Evolutionary conservation across 192 early-diverging fungal species (phyloP), one percentile per base, ranked within the genome.

Genomic region (Entomortierella lignicola): DNA sequence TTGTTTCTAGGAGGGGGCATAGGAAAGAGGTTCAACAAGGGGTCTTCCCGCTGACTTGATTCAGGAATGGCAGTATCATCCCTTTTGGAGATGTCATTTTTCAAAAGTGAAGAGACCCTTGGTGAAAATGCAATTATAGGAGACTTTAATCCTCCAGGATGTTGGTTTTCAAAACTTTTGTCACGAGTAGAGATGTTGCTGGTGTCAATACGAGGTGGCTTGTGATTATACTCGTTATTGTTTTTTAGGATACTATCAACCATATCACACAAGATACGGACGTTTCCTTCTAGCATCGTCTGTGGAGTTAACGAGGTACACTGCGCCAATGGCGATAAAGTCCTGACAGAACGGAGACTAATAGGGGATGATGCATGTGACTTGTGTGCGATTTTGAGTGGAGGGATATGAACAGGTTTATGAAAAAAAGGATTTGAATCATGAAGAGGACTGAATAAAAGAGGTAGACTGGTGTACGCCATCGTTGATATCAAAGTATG

Each of bases 181-280:
- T 13, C 48, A 30, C 12, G 29, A 23, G 1, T 1, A 42, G 18
- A 25, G 0, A 17, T 0, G n/a, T n/a, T n/a, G 7, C 54, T 21
- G n/a, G 52, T 43, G 30, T 32, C 29, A 39, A 71, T 55, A 11
- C 44, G 26, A 21, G 48, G 50, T 5, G 25, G 59, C 8, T 52
- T 60, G 27, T 54, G 23, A 17, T 31, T 29, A 31, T 42, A 15
- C 18, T 51, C 47, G n/a, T n/a, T 42, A 56, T 29, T 60, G 13
- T 18, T 53, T 13, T 34, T 61, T 21, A 77, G 15, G 26, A 53
- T 61, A 31, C 20, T 69, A 61, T 77, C 74, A 17, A 77, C 74
- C 74, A 77, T 64, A 21, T 77, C 74, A 26, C 66, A 77, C 25
- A 77, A 39, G 29, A 57, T 20, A 11, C 66, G 66, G 25, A 77